Base-by-base conservation (phyloP, 176 grass and related monocot species). In the Paspalum notatum region DNA sequence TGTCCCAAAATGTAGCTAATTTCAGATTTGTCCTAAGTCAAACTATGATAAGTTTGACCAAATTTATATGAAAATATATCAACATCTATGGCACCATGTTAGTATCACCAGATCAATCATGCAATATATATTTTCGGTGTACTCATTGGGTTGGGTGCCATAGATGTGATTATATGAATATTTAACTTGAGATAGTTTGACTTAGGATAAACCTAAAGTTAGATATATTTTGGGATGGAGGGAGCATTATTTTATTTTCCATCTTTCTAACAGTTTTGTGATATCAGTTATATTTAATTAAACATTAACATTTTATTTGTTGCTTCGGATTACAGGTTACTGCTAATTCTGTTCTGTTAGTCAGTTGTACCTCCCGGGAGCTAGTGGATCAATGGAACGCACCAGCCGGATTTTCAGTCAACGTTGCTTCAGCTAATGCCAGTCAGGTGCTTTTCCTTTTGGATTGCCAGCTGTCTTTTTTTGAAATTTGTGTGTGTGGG, bases 331-430 rank as follows among this genome's bases (percentile, higher is more conserved):
- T 41, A 7, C 80, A 98, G 96, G 92, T 95, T 86, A 98, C 96
- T 56, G 80, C 91, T 45, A 93, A 87, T 68, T 90, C 86, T 77
- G 96, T 98, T 69, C 80, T 84, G 57, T 76, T 98, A 84, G 92
- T 95, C 74, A 91, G 88, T 75, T 98, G 92, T 71, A 91, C 79
- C 47, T 91, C 92, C 75, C 86, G 92, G n/a, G 92, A 91, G 75
- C 79, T 98, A 43, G 88, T 95, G 56, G 81, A 98, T 90, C 92
- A 93, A 48, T 98, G 96, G 92, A 98, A 94, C 83, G 92, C 92
- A 82, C 90, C 90, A 38, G 72, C 68, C 76, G 92, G 90, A 55
- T 95, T 91, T 81, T 95, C 92, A 59, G 88, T 98, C 21, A 98
- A 90, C 89, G 96, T 98, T 86, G 92, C 96, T 69, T 89, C 95